Base-by-base conservation (phyloP, 2,329 filamentous ascomycete species). In the Drechslerella dactyloides region DNA sequence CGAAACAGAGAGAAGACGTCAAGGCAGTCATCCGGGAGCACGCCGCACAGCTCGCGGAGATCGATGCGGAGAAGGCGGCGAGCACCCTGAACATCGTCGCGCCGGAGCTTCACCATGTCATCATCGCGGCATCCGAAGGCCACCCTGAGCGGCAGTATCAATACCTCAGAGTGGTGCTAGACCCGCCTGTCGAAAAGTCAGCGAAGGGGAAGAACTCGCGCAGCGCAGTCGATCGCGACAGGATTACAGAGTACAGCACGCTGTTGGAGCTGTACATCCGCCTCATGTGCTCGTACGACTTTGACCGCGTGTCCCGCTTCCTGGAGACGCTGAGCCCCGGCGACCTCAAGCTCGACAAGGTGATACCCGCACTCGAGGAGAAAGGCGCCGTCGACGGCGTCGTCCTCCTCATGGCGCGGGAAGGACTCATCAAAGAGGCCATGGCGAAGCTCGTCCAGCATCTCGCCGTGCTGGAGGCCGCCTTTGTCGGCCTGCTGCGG, bases 351-450 rank as follows among this genome's bases (percentile, higher is more conserved):
- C 84, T 99, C 0, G 90, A 94, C 11, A 85, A 87, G 58, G 84
- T 99, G 0, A 83, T 99, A 6, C 92, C 93, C 2, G 88, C 88
- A 0, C 91, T 99, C 83, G 96, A 99, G 79, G 86, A 89, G 73
- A 92, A 88, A 46, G 93, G 93, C 0, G 90, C 94, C 3, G 87
- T 99, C 51, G 94, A 99, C 81, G 96, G 93, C 2, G 93, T 92
- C 0, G 90, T 99, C 5, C 87, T 96, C 1, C 83, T 99, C 8
- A 89, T 99, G 84, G 91, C 91, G 42, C 86, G 91, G 68, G 92
- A 97, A 78, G 94, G 96, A 0, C 87, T 94, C 76, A 84, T 93
- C 11, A 85, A 86, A 72, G 85, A 89, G 76, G 94, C 92, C 4
- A 96, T 99, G 89, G 84, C 87, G 63, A 87, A 94, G 53, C 84